A percentile compares a stretch with the other conserved stretches of the same genome.
Evolutionary conservation across 139 green algal genomes (phyloP).

Genomic region (Chlamydomonas sp.): DNA sequence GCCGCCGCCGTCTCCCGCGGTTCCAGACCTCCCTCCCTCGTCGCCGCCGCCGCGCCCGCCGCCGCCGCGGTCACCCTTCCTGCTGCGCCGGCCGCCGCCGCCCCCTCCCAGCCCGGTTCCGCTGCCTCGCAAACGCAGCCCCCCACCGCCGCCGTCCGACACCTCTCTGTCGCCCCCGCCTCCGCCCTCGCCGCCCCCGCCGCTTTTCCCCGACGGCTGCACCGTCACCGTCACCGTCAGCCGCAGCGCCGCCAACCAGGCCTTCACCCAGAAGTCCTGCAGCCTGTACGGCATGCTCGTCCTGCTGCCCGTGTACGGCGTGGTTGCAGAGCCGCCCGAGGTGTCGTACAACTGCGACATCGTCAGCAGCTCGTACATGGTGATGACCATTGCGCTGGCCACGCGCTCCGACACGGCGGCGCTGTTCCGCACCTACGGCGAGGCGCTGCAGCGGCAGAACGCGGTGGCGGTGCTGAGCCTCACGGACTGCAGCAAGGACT

Average conservation of each 20-base stretch:
- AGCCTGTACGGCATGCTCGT: not conserved
- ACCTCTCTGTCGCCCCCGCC: not conserved
- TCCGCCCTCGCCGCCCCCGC: not conserved
- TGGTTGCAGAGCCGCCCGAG: not conserved
- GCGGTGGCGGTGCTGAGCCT: not conserved
- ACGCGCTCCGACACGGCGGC: too few relatives aligned
- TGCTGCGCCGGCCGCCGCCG: too few relatives aligned
- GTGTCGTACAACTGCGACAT: constrained; percentile 3
- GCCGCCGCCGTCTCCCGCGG: not conserved
- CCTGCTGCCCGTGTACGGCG: not conserved
- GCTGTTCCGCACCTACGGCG: not conserved
- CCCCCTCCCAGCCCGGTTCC: too few relatives aligned
- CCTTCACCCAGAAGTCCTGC: not conserved
- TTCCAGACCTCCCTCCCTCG: too few relatives aligned
- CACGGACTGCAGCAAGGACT: not conserved
- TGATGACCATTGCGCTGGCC: not conserved
- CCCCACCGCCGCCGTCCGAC: too few relatives aligned
- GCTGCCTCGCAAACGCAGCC: too few relatives aligned
- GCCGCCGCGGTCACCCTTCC: too few relatives aligned
- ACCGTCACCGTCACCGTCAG: not conserved
- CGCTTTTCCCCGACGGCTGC: not conserved
- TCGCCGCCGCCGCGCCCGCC: too few relatives aligned
- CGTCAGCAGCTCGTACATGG: not conserved
- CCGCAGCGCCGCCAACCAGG: not conserved
- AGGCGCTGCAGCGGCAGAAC: not conserved